phyloP scores from a whole-genome alignment of 2,329 filamentous ascomycete species.

The Bipolaris cookei region DNA sequence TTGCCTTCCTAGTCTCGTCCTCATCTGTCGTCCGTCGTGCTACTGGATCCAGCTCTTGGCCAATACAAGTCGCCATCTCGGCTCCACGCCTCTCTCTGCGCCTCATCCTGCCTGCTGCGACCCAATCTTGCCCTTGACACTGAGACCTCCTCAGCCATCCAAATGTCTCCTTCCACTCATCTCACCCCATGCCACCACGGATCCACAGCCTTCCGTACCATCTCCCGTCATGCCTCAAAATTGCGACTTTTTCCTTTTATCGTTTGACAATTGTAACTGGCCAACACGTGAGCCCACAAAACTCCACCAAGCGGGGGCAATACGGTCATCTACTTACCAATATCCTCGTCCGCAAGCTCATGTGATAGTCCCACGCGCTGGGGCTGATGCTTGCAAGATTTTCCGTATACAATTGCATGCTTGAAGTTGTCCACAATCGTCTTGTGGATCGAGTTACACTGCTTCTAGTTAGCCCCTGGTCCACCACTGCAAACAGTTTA shows the following conservation, averaged over 20 bases:
- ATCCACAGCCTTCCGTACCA: conserved; percentile 27
- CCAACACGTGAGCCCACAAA: conserved; percentile 31
- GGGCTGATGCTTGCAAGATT: conserved; percentile 97
- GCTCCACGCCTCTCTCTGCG: conserved; percentile 38
- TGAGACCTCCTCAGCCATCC: conserved; percentile 44
- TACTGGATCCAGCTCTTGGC: conserved; percentile 41
- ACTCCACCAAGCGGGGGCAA: conserved; percentile 15
- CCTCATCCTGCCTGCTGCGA: conserved; percentile 38
- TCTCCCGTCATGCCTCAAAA: conserved; percentile 11
- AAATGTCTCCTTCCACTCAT: conserved; percentile 34
- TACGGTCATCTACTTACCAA: conserved; percentile 66
- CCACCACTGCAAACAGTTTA: conserved; percentile 36
- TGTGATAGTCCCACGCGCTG: conserved; percentile 91
- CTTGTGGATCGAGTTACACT: conserved; percentile 98
- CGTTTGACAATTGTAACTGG: conserved; percentile 54
- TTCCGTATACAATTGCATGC: conserved; percentile 92
- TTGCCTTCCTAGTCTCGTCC: conserved; percentile 40
- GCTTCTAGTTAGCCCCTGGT: conserved; percentile 52
- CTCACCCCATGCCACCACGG: conserved; percentile 29
- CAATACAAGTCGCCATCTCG: conserved; percentile 42
- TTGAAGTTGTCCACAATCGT: conserved; percentile 96
- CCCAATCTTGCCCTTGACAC: conserved; percentile 34
- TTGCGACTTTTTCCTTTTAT: conserved; percentile 34
- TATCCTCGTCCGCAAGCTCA: conserved; percentile 94
- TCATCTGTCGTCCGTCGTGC: conserved; percentile 39